Base-by-base conservation (phyloP, 345 rosid genomes). In the Cardamine occulta region DNA sequence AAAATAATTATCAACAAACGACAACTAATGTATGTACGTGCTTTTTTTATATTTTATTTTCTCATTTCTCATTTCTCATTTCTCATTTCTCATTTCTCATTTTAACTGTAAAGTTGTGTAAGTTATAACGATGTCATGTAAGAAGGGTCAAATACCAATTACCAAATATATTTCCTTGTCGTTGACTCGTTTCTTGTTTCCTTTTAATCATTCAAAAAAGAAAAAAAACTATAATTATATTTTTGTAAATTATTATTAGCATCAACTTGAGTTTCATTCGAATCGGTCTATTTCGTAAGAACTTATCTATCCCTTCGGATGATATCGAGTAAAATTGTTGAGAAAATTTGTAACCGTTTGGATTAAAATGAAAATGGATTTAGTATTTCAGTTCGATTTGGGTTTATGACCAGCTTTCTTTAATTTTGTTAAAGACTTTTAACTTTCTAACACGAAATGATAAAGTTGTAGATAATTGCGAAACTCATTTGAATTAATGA, bases 171-270 rank as follows among this genome's bases (percentile, higher is more conserved):
- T 76, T 53, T 68, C 49, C 29, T 52, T 40, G 62, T 68, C 55
- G 74, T 68, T 68, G 74, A 68, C 69, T 52, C 9, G 8, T 45
- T 47, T 70, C 47, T 15, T 1, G 2, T 67, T 53, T 66, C 57
- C 42, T 8, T 66, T 49, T 7, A 13, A 39, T 34, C 35, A 55
- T 26, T 55, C 12, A 23, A 61, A 37, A 11, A 5, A 40, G 0
- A 40, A 19, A 3, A 2, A 37, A 34, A 24, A 21, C 28, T 51
- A 48, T 12, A 23, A 6, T 53, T 23, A 52, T 23, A 12, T 24
- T 11, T 52, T 23, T 24, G 31, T 23, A 23, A 13, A 53, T 53
- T 24, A 53, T 54, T 54, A 26, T 14, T 15, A 26, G 59, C 18
- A 14, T 13, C 34, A 6, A 37, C 1, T 42, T 40, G 8, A 24